Conservation (phyloP, 2,329 filamentous ascomycete genomes). For the Aspergillus puulaauensis region DNA sequence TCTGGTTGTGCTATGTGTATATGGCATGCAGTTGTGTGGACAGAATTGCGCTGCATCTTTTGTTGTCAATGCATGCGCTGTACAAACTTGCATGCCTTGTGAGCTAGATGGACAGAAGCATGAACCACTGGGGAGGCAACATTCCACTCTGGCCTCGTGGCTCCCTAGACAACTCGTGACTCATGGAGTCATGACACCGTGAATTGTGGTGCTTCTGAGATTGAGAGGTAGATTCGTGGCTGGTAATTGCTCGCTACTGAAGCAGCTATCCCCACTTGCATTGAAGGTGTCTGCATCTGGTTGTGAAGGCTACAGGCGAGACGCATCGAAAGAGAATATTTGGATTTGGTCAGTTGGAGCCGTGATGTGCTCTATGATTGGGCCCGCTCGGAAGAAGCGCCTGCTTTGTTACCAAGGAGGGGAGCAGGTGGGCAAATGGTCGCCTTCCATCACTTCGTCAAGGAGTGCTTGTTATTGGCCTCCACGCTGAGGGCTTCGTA, state of each 20-base stretch:
- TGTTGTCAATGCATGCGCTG: background rate
- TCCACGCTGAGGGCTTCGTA: constrained; percentile 1
- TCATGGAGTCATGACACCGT: too few relatives aligned
- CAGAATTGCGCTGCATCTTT: constrained; percentile 6
- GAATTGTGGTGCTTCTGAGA: too few relatives aligned
- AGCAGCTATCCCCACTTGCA: too few relatives aligned
- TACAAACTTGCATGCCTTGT: constrained; percentile 10
- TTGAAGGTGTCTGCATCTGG: background rate
- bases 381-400: background rate
- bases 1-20: constrained; percentile 1
- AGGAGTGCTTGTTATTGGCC: constrained; percentile 3
- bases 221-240: too few relatives aligned
- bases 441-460: constrained; percentile 2
- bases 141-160: background rate
- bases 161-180: background rate
- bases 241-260: too few relatives aligned
- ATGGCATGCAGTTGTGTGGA: constrained; percentile 19
- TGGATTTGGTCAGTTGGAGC: background rate
- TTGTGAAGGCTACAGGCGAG: background rate
- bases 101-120: constrained; percentile 16
- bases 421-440: background rate
- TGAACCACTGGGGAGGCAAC: constrained; percentile 3
- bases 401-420: background rate
- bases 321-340: background rate
- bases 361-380: background rate